Evolutionary conservation across 306 rosid genomes (phyloP).

Genomic region (Corylus avellana): DNA sequence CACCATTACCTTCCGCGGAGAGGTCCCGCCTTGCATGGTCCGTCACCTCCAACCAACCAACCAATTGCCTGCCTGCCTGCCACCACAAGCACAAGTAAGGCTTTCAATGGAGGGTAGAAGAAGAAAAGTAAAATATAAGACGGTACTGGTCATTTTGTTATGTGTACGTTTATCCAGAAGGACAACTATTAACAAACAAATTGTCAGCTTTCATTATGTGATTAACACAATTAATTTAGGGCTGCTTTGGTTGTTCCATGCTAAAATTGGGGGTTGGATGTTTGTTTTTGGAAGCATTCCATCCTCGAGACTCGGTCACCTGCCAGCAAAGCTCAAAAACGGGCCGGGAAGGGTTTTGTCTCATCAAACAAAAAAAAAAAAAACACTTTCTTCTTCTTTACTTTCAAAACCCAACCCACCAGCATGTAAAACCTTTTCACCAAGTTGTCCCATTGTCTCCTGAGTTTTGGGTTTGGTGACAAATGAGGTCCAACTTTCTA

Average conservation of each 20-base stretch:
- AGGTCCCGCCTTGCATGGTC: constrained; percentile 41
- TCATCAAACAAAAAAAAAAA: neutral
- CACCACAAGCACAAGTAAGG: constrained; percentile 15
- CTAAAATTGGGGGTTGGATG: constrained; percentile 31
- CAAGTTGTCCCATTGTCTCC: too few species aligned
- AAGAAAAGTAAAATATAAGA: constrained; percentile 18
- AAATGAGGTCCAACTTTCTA: too few species aligned
- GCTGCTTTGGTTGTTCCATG: constrained; percentile 7
- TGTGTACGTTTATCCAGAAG: neutral
- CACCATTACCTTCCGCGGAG: constrained; percentile 57
- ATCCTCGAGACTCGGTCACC: constrained; percentile 55
- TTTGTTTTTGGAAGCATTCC: neutral
- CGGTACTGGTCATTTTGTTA: constrained; percentile 35
- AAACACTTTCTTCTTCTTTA: neutral
- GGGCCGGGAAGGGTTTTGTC: neutral
- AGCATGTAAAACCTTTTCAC: neutral
- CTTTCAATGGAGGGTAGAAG: constrained; percentile 9
- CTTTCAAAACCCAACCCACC: neutral
- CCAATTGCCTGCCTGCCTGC: neutral
- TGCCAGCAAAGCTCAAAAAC: constrained; percentile 16
- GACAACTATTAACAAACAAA: constrained; percentile 42
- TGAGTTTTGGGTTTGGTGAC: too few species aligned
- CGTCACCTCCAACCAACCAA: neutral
- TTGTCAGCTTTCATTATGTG: constrained; percentile 25
- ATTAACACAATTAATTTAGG: constrained; percentile 28